phyloP scores from a whole-genome alignment of 345 rosid genomes.

The Murraya koenigii region DNA sequence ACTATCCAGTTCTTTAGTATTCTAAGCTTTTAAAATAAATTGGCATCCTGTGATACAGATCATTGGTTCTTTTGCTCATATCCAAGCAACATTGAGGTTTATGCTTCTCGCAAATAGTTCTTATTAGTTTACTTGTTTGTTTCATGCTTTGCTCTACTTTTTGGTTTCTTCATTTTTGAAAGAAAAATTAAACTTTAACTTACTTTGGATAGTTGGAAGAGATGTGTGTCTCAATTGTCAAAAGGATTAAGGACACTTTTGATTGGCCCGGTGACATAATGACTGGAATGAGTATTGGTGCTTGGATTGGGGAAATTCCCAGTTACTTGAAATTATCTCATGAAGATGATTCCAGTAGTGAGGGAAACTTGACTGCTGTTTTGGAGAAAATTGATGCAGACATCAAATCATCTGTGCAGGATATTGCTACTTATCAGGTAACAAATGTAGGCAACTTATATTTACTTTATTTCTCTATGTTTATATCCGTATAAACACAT shows the following conservation, averaged over 20 bases:
- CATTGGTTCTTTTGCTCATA: neutral
- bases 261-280: constrained; percentile 56
- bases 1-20: neutral
- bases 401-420: constrained; percentile 52
- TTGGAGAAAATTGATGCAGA: constrained; percentile 38
- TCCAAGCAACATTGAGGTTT: neutral
- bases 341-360: constrained; percentile 31
- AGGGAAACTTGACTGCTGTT: constrained; percentile 27
- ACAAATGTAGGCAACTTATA: neutral
- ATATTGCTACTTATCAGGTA: constrained; percentile 82
- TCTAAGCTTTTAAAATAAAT: neutral
- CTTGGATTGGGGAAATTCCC: constrained; percentile 71
- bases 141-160: neutral
- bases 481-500: neutral
- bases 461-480: neutral
- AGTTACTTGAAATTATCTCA: constrained; percentile 42
- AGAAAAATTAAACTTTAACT: constrained; percentile 11
- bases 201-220: constrained; percentile 47
- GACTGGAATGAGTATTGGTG: constrained; percentile 40
- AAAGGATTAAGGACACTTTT: constrained; percentile 61
- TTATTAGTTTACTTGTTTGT: neutral
- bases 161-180: neutral
- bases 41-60: neutral
- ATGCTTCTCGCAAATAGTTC: neutral
- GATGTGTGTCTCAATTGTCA: constrained; percentile 40